A percentile compares a stretch with the other conserved stretches of the same genome.
These are phyloP conservation scores for Eucalyptus leucophloia DNA, from an alignment of 345 rosid genomes.

Conservation along the genomic window DNA sequence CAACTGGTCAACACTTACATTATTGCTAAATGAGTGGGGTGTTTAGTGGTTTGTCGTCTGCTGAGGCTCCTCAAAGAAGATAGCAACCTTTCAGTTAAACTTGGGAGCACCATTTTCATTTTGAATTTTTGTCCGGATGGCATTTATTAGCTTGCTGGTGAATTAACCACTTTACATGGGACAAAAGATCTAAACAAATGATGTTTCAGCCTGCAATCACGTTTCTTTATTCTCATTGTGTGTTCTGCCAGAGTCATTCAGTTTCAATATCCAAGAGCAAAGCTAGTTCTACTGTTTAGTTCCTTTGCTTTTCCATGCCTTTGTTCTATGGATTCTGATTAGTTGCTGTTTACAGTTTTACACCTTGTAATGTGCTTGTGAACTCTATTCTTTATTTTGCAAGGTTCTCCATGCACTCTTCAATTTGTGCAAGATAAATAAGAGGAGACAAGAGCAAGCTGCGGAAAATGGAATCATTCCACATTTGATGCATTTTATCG, in stretches of 20 bases:
- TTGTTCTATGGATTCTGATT: background rate
- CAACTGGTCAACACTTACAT: background rate
- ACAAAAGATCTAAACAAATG: background rate
- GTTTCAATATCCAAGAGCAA: background rate
- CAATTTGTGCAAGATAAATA: constrained; percentile 98
- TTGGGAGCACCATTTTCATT: background rate
- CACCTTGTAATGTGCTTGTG: background rate
- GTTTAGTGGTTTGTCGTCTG: background rate
- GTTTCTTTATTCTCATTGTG: background rate
- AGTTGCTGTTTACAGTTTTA: background rate
- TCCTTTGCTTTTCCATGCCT: background rate
- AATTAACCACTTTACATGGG: background rate
- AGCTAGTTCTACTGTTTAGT: background rate
- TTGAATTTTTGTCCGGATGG: background rate
- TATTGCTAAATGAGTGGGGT: background rate
- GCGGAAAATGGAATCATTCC: constrained; percentile 99
- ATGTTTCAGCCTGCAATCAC: background rate
- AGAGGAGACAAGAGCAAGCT: constrained; percentile 99
- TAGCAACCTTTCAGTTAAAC: background rate
- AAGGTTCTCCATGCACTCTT: constrained; percentile 94
- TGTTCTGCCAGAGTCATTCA: background rate
- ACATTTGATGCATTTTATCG: constrained; percentile 81
- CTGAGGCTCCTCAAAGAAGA: background rate
- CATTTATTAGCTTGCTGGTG: background rate
- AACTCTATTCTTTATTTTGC: background rate